Evolutionary conservation across 805 yeast genomes (phyloP), one percentile per base, ranked within the genome.

Genomic region (Metschnikowia aberdeeniae): DNA sequence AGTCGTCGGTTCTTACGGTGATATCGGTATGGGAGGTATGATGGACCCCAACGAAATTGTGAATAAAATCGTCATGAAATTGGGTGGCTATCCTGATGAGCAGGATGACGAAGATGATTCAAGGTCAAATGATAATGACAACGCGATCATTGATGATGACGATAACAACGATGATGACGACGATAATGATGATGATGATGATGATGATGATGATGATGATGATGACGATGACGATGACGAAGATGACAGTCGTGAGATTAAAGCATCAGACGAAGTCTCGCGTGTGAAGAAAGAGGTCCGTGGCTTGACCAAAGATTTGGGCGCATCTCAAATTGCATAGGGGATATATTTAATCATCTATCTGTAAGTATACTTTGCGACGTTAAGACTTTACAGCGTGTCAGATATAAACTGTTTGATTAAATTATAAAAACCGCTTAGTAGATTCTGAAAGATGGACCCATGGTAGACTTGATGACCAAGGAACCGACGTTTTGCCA

Each of bases 401-500:
- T 22, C 34, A 39, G 42, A 39, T 7, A 7, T 19, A 9, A 29
- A 40, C 32, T 33, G 34, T 14, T 31, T 31, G 28, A 26, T 8
- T 33, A n/a, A 40, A 27, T 14, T 13, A 24, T 22, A 34, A 34
- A 28, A 41, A 36, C 17, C 44, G 39, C 70, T 78, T 90, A 93
- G 93, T 93, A 93, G 75, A 93, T 84, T 86, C 98, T 90, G 95
- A 84, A 89, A 73, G 98, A 86, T 75, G 98, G 99, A 80, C 99
- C 99, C 99, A 93, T 93, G 77, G 98, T 82, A 57, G 97, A 89
- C 83, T 93, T 93, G 82, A 93, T 85, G 72, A 90, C 97, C 76
- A 93, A 81, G 70, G 99, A 93, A 68, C 99, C 99, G 72, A 93
- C 97, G 80, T 93, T 93, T 84, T 93, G 99, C 99, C 99, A 93